Evolutionary conservation across 1,139 yeast species (phyloP).

Genomic region (Schwanniomyces etchellsii): DNA sequence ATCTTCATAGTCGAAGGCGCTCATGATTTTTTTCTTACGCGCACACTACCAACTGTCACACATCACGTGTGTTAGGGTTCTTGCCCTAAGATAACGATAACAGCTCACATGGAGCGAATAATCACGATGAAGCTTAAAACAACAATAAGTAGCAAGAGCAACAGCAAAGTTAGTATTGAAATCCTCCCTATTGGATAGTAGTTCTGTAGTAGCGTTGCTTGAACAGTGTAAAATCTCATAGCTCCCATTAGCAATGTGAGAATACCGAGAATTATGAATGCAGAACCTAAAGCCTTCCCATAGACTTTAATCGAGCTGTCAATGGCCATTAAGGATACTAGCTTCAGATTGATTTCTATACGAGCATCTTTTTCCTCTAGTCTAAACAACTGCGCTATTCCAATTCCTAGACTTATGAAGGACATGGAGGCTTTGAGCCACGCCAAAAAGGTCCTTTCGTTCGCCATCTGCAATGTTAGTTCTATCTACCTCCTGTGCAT

Average conservation of each 20-base stretch:
- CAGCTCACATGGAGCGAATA: too few relatives aligned
- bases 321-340: slow-evolving; percentile 8
- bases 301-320: slow-evolving; percentile 12
- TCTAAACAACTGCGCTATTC: slow-evolving; percentile 37
- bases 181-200: slow-evolving; percentile 27
- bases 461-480: slow-evolving; percentile 41
- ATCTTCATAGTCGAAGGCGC: too few relatives aligned
- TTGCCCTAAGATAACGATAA: too few relatives aligned
- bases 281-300: slow-evolving; percentile 34
- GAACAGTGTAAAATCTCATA: slow-evolving; percentile 30
- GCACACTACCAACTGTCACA: too few relatives aligned
- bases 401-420: slow-evolving; percentile 38
- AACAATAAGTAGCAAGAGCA: slow-evolving; percentile 16
- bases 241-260: slow-evolving; percentile 28
- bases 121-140: slow-evolving; percentile 19
- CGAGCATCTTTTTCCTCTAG: slow-evolving; percentile 19
- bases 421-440: slow-evolving; percentile 61
- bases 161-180: slow-evolving; percentile 16
- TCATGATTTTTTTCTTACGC: too few relatives aligned
- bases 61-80: too few relatives aligned
- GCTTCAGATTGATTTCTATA: slow-evolving; percentile 11
- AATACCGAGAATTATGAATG: slow-evolving; percentile 32
- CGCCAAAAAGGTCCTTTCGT: slow-evolving; percentile 73
- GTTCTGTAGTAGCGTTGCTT: slow-evolving; percentile 19
- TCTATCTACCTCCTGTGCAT: background rate